phyloP scores from a whole-genome alignment of 192 early-diverging fungal genomes.

The Linderina pennispora region DNA sequence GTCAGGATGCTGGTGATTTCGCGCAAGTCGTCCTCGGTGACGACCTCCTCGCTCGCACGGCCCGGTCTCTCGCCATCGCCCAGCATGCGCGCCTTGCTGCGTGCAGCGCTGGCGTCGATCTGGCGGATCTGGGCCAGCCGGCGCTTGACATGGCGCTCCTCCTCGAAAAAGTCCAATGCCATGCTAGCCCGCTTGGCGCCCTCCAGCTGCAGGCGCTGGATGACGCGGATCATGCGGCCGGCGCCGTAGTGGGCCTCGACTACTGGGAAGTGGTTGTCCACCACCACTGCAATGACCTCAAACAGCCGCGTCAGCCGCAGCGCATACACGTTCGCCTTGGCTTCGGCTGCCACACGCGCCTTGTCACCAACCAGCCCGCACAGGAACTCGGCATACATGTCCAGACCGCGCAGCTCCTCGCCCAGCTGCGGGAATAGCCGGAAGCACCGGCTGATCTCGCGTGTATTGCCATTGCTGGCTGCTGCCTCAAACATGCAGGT shows the following conservation, averaged over 20 bases:
- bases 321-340: slow-evolving; percentile 53
- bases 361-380: slow-evolving; percentile 71
- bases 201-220: slow-evolving; percentile 85
- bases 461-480: slow-evolving; percentile 57
- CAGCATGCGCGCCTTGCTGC: slow-evolving; percentile 10
- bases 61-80: slow-evolving; percentile 3
- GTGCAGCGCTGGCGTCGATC: not conserved
- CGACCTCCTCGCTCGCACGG: slow-evolving; percentile 10
- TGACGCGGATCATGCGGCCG: slow-evolving; percentile 81
- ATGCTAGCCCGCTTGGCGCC: slow-evolving; percentile 70
- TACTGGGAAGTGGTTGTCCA: slow-evolving; percentile 82
- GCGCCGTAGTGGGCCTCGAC: slow-evolving; percentile 82
- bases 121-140: slow-evolving; percentile 39
- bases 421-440: slow-evolving; percentile 84
- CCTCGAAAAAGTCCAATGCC: slow-evolving; percentile 75
- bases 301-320: slow-evolving; percentile 79
- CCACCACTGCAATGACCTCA: slow-evolving; percentile 80
- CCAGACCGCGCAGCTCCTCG: slow-evolving; percentile 79
- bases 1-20: slow-evolving; percentile 72
- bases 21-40: slow-evolving; percentile 58
- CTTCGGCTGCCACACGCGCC: slow-evolving; percentile 44
- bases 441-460: slow-evolving; percentile 80
- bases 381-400: slow-evolving; percentile 81
- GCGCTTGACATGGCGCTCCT: slow-evolving; percentile 56
- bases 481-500: slow-evolving; percentile 78